A percentile compares a stretch with the other conserved stretches of the same genome.
Evolutionary conservation across 352 stramenopile species (phyloP).

Genomic region (Peronospora farinosa): DNA sequence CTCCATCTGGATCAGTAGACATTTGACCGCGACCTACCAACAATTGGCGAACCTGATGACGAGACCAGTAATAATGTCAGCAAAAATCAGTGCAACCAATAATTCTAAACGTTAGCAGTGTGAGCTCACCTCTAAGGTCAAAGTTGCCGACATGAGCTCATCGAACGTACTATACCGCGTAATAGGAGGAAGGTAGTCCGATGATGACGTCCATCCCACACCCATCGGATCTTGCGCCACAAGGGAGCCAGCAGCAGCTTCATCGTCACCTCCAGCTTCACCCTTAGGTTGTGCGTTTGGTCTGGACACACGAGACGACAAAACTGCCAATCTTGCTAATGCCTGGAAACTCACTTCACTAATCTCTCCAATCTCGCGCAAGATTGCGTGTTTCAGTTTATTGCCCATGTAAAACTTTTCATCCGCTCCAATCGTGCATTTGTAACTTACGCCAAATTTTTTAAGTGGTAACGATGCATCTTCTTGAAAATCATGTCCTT

Average conservation of each 20-base stretch:
- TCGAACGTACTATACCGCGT: constrained; percentile 87
- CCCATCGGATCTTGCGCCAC: constrained; percentile 72
- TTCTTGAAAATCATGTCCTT: constrained; percentile 88
- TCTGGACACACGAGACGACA: constrained; percentile 75
- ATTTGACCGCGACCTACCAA: constrained; percentile 79
- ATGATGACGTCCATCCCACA: constrained; percentile 61
- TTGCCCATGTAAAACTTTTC: constrained; percentile 87
- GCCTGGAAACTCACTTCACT: constrained; percentile 86
- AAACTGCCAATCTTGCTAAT: constrained; percentile 66
- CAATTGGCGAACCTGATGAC: constrained; percentile 62
- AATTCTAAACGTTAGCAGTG: background rate
- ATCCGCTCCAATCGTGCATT: constrained; percentile 83
- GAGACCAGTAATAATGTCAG: constrained; percentile 1
- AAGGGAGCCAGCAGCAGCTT: constrained; percentile 41
- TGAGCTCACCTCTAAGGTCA: constrained; percentile 70
- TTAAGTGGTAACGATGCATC: constrained; percentile 81
- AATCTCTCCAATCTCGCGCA: constrained; percentile 68
- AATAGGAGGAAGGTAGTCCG: constrained; percentile 71
- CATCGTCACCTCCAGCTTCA: constrained; percentile 35
- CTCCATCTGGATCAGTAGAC: constrained; percentile 73
- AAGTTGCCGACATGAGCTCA: constrained; percentile 84
- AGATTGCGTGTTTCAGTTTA: constrained; percentile 72
- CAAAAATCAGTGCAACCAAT: background rate
- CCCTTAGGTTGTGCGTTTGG: constrained; percentile 53
- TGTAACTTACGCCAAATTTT: constrained; percentile 87